phyloP scores from a whole-genome alignment of 108 stramenopile species.

The Nitzschia sp. region DNA sequence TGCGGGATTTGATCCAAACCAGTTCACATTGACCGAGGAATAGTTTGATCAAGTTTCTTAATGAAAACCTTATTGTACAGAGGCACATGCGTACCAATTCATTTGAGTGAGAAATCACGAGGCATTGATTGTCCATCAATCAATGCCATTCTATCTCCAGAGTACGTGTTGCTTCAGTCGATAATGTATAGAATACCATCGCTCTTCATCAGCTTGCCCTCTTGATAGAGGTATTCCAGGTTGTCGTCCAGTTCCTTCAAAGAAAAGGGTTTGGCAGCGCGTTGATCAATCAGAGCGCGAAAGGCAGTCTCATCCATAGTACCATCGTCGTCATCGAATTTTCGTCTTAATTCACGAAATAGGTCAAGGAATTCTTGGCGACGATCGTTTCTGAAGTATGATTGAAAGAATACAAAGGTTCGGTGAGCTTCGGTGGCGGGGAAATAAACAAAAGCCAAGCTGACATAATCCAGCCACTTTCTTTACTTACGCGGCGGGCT shows the following conservation, averaged over 20 bases:
- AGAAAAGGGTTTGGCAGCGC: conserved; percentile 14
- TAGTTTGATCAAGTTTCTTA: conserved; percentile 15
- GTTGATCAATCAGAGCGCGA: background rate
- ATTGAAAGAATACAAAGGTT: background rate
- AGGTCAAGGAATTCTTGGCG: conserved; percentile 33
- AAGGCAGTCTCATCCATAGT: conserved; percentile 26
- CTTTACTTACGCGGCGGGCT: background rate
- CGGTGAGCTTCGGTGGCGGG: background rate
- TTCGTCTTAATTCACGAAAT: conserved; percentile 15
- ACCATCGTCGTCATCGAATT: conserved; percentile 35
- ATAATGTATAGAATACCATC: conserved; percentile 35
- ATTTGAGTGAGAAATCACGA: no score
- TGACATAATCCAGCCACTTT: background rate
- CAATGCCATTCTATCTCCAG: background rate
- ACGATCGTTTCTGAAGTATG: conserved; percentile 5
- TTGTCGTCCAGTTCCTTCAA: conserved; percentile 11
- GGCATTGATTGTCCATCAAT: background rate
- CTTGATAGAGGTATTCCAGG: conserved; percentile 12
- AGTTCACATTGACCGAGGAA: conserved; percentile 50
- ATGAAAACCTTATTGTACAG: no score
- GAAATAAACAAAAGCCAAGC: background rate
- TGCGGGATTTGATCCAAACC: conserved; percentile 63
- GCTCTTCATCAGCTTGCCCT: conserved; percentile 41
- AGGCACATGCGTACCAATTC: no score
- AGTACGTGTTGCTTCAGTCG: background rate